These are phyloP conservation scores for Heliocybe sulcata DNA, from an alignment of 1,284 basidiomycete species.

Conservation along the genomic window DNA sequence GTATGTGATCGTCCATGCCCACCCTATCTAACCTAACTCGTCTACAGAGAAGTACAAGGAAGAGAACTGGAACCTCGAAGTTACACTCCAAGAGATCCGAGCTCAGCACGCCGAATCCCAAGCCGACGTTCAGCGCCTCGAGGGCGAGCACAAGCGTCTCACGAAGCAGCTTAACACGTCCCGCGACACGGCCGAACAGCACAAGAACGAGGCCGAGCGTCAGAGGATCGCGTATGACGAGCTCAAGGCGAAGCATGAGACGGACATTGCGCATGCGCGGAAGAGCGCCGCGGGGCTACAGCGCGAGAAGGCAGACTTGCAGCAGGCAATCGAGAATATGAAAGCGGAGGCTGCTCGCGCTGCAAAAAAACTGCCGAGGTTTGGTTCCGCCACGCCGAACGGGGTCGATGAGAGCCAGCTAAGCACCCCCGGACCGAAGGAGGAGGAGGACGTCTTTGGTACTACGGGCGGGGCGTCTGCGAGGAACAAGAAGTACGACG, in stretches of 20 bases:
- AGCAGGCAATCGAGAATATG: conserved; percentile 70
- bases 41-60: conserved; percentile 81
- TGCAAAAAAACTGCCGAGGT: conserved; percentile 49
- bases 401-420: conserved; percentile 40
- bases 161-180: conserved; percentile 68
- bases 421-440: conserved; percentile 48
- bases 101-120: conserved; percentile 66
- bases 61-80: conserved; percentile 98
- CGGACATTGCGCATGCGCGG: conserved; percentile 85
- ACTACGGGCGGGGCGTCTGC: conserved; percentile 53
- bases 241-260: conserved; percentile 86
- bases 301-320: conserved; percentile 89
- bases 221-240: conserved; percentile 62
- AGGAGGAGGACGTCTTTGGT: conserved; percentile 66
- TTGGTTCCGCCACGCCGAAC: conserved; percentile 67
- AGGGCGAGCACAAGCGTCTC: conserved; percentile 79
- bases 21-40: too few relatives aligned
- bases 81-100: conserved; percentile 83
- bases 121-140: conserved; percentile 59
- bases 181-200: conserved; percentile 75
- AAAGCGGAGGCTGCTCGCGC: conserved; percentile 64
- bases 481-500: conserved; percentile 48
- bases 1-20: too few relatives aligned
- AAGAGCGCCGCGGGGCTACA: conserved; percentile 83
- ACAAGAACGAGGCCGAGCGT: conserved; percentile 84